Evolutionary conservation across 1,284 basidiomycete genomes (phyloP), one percentile per base, ranked within the genome.

Genomic region (Thelephora terrestris): DNA sequence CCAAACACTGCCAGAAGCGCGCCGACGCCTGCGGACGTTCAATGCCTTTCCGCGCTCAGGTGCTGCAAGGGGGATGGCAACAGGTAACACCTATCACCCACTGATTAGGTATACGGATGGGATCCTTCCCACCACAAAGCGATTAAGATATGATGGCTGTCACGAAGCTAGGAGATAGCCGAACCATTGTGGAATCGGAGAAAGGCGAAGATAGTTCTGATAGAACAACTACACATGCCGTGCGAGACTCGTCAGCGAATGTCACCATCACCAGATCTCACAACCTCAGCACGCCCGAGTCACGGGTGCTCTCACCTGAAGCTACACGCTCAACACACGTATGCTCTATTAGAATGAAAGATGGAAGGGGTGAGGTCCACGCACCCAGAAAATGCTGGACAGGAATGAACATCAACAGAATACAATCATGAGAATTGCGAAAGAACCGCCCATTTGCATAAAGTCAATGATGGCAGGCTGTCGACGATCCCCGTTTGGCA

Each of bases 81-180:
- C 2, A 29, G 43, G 16, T 29, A 14, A 32, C 29, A n/a, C 12
- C 29, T 7, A 25, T 29, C 10, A 58, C 73, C 43, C 52, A 82
- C 81, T 69, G 32, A 81, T 63, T 46, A 88, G 71, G 50, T 67
- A 71, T 1, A 78, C 64, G 0, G 83, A 61, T 1, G 76, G 69
- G 3, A 85, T 67, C 45, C 69, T 76, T 0, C 74, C 71, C 17
- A 85, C 70, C 47, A 66, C 40, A 81, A 58, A 0, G 80, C 79
- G 20, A 89, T 77, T 53, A 88, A 63, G 21, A 85, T 7, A 80
- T 45, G 17, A 83, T 56, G 7, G 89, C 89, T 7, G 74, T 76
- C 27, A 90, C 64, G 18, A 78, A 76, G 75, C 86, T 87, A 0
- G 91, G 91, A 4, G 92, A 55, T 54, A 93, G 72, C 6, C 86